Base-by-base conservation (phyloP, 805 yeast species). In the Monosporozyma yasuniensis region DNA sequence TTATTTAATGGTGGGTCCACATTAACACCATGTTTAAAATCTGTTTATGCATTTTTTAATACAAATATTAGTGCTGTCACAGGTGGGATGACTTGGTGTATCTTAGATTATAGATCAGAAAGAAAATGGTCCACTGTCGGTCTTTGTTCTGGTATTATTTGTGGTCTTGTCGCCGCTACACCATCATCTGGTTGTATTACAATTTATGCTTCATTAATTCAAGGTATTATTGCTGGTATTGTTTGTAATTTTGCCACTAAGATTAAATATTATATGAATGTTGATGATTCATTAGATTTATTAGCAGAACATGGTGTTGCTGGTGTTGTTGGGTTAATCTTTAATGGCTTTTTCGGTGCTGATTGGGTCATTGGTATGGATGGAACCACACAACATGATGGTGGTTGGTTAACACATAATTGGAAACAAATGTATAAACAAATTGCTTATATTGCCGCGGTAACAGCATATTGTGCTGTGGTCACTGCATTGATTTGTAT, bases 231-330 rank as follows among this genome's bases (percentile, higher is more conserved):
- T 2, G 74, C 96, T 0, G 96, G 96, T 38, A 67, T 83, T 10
- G 79, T 83, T 34, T 93, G 98, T 78, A 91, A 91, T 72, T 86
- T 86, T 61, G 73, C 96, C 50, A 91, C 97, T 44, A 86, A 88
- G 61, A 71, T 91, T 65, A 91, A 91, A 69, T 87, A 84, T 64
- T 69, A 87, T 54, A 71, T 85, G 44, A 76, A 77, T 52, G 89
- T 91, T 47, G 98, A 93, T 67, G 99, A 91, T 70, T 83, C 96
- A 1, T 72, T 93, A 59, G 98, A 93, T 83, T 81, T 89, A 47
- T 76, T 91, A 65, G 98, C 98, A n/a, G 98, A 91, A 79, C 99
- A 91, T 82, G 98, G 96, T 46, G 76, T 91, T 59, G 98, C 97
- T 0, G 99, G 99, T 30, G 76, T 90, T 44, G 76, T 91, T 44